These are phyloP conservation scores for Nicotiana tabacum DNA, from an alignment of 257 asterid species.

Conservation along the genomic window DNA sequence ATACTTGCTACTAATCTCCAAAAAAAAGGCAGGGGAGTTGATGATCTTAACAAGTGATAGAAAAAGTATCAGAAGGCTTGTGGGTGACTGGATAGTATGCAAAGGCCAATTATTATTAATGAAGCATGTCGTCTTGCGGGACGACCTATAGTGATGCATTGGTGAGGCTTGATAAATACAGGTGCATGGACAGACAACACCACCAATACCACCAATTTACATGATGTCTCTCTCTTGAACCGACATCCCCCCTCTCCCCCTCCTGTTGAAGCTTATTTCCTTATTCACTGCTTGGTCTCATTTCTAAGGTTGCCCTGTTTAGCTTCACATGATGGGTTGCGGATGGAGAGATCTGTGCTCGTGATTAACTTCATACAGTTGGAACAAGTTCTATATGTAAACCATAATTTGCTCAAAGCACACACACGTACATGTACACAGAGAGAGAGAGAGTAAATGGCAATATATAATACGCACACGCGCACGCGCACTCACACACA, in stretches of 20 bases:
- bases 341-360: neutral
- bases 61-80: neutral
- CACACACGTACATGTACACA: no score
- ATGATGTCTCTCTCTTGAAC: neutral
- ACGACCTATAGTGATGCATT: neutral
- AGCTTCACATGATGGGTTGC: neutral
- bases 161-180: neutral
- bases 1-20: constrained; percentile 3
- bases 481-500: no score
- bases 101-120: neutral
- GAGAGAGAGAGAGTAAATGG: no score
- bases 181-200: neutral
- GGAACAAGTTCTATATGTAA: neutral
- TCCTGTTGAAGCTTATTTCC: neutral
- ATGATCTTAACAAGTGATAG: neutral
- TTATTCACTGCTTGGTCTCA: neutral
- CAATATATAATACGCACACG: no score
- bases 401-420: neutral
- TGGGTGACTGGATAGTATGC: neutral
- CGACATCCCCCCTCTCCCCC: neutral
- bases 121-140: neutral
- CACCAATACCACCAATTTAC: neutral
- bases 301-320: neutral
- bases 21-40: neutral
- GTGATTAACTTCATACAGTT: neutral